Evolutionary conservation across 139 green algal genomes (phyloP).

Genomic region (Coelastrella sp.): DNA sequence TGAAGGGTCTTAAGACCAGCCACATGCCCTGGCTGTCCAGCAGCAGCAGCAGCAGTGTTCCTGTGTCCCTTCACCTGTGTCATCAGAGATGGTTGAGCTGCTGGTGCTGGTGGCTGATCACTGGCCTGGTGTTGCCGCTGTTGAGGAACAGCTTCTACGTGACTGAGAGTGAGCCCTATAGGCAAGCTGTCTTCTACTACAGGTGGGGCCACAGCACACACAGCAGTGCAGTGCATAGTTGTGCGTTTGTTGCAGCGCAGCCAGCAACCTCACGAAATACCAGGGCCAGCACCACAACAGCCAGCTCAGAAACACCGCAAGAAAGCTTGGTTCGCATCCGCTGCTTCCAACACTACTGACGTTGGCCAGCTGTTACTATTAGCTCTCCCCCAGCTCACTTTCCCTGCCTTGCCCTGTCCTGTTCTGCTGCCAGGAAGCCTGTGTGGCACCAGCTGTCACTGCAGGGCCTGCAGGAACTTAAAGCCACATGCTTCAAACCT

Average conservation of each 20-base stretch:
- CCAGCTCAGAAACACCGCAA: too few relatives aligned
- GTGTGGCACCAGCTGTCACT: constrained; percentile 77
- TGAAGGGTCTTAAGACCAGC: constrained; percentile 61
- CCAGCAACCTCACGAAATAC: too few relatives aligned
- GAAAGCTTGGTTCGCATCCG: not conserved
- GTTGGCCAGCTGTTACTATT: not conserved
- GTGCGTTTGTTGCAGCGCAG: too few relatives aligned
- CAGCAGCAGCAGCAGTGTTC: constrained; percentile 15
- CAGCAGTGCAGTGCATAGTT: too few relatives aligned
- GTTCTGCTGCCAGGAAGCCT: constrained; percentile 71
- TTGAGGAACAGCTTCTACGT: constrained; percentile 90
- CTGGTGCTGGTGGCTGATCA: constrained; percentile 87
- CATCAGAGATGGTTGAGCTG: constrained; percentile 54
- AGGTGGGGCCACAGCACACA: constrained; percentile 38
- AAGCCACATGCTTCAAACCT: constrained; percentile 30
- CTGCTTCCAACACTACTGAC: constrained; percentile 29
- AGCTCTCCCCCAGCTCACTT: not conserved
- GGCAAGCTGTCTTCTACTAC: constrained; percentile 87
- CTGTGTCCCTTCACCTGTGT: constrained; percentile 16
- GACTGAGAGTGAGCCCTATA: constrained; percentile 89
- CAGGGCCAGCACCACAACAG: too few relatives aligned
- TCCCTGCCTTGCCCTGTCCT: not conserved
- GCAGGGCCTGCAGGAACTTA: constrained; percentile 57
- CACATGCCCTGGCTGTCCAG: constrained; percentile 57
- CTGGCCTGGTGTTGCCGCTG: constrained; percentile 78